These are phyloP conservation scores for Hericium erinaceus DNA, from an alignment of 768 basidiomycete species.

Conservation along the genomic window DNA sequence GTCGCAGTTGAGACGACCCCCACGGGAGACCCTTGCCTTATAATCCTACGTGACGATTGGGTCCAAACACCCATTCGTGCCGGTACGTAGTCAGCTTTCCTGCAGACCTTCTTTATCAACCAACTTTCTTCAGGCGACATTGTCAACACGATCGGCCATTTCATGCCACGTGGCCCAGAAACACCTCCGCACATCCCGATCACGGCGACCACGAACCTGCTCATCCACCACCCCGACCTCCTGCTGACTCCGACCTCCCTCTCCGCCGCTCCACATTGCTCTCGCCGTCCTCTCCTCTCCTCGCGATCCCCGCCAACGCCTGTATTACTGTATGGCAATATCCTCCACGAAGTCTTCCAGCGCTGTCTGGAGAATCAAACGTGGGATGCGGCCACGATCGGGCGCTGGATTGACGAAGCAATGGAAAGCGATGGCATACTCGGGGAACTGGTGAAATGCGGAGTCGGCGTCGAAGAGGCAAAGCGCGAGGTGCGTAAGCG, in stretches of 20 bases:
- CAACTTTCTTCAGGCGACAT: slow-evolving; percentile 49
- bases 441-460: slow-evolving; percentile 53
- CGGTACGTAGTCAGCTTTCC: slow-evolving; percentile 30
- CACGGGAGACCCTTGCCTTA: slow-evolving; percentile 30
- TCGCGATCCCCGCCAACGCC: slow-evolving; percentile 56
- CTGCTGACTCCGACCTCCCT: slow-evolving; percentile 88
- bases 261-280: slow-evolving; percentile 73
- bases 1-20: slow-evolving; percentile 40
- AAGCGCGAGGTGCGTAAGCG: slow-evolving; percentile 50
- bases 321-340: slow-evolving; percentile 81
- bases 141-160: slow-evolving; percentile 64
- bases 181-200: slow-evolving; percentile 38
- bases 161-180: slow-evolving; percentile 16
- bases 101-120: not conserved
- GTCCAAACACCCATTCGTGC: slow-evolving; percentile 45
- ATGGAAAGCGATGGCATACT: slow-evolving; percentile 38
- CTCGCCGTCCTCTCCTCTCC: slow-evolving; percentile 79
- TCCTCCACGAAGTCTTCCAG: slow-evolving; percentile 90
- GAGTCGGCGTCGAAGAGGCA: slow-evolving; percentile 51
- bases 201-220: slow-evolving; percentile 51
- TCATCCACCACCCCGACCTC: slow-evolving; percentile 88
- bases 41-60: slow-evolving; percentile 78
- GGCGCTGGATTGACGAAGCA: slow-evolving; percentile 47
- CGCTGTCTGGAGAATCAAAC: slow-evolving; percentile 49
- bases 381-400: slow-evolving; percentile 60